Evolutionary conservation across 2,329 filamentous ascomycete species (phyloP).

Genomic region (Onygenales sp.): DNA sequence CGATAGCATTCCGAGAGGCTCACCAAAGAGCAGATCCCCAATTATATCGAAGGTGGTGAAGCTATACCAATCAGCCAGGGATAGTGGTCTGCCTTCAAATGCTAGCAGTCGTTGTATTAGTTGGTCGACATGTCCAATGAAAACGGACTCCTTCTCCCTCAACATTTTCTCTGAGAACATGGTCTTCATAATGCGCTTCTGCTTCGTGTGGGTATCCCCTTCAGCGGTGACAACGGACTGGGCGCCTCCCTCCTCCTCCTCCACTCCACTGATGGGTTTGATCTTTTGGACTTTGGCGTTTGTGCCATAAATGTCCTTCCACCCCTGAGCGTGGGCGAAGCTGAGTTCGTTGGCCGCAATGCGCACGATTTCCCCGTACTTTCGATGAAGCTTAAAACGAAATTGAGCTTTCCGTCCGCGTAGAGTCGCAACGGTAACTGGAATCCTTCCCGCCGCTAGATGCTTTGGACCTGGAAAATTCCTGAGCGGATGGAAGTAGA

Average conservation of each 20-base stretch:
- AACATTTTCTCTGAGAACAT: slow-evolving; percentile 37
- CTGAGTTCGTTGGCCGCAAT: slow-evolving; percentile 20
- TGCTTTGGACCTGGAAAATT: slow-evolving; percentile 15
- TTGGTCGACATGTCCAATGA: slow-evolving; percentile 17
- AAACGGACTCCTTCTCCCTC: slow-evolving; percentile 27
- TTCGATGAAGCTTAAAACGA: slow-evolving; percentile 14
- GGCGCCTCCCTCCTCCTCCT: slow-evolving; percentile 2
- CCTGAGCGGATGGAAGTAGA: slow-evolving; percentile 17
- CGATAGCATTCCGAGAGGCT: slow-evolving; percentile 13
- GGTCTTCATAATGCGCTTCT: slow-evolving; percentile 25
- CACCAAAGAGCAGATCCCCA: slow-evolving; percentile 16
- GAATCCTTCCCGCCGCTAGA: slow-evolving; percentile 10
- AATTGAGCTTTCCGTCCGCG: slow-evolving; percentile 6
- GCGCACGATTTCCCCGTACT: slow-evolving; percentile 21
- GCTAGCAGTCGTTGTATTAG: slow-evolving; percentile 10
- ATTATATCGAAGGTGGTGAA: slow-evolving; percentile 18
- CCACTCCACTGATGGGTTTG: slow-evolving; percentile 5
- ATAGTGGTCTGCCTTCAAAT: slow-evolving; percentile 4
- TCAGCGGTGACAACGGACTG: slow-evolving; percentile 11
- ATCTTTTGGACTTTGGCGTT: slow-evolving; percentile 5
- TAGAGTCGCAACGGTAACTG: slow-evolving; percentile 4
- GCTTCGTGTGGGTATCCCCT: slow-evolving; percentile 17
- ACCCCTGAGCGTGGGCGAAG: slow-evolving; percentile 16
- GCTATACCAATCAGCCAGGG: slow-evolving; percentile 15
- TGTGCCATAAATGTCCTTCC: slow-evolving; percentile 21